These are phyloP conservation scores for Globisporangium polare DNA, from an alignment of 352 stramenopile genomes.

Conservation along the genomic window DNA sequence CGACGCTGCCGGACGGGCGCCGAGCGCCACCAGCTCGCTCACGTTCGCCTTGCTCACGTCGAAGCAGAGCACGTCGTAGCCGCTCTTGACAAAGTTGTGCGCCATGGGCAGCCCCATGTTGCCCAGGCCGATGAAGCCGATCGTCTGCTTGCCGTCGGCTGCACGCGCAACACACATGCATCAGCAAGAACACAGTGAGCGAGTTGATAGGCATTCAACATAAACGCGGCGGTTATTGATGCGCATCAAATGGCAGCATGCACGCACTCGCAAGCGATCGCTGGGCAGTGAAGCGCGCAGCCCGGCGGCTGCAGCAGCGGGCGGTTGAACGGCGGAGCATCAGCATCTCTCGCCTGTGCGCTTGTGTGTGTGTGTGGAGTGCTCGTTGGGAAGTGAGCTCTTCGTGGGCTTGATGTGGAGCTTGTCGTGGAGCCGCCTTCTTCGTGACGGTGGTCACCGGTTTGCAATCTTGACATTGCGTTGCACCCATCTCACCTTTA, in stretches of 20 bases:
- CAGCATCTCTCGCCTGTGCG: background rate
- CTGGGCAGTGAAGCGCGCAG: background rate
- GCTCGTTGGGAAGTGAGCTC: background rate
- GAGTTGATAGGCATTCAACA: background rate
- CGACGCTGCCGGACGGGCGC: constrained; percentile 29
- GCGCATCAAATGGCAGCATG: background rate
- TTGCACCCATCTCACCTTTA: no score
- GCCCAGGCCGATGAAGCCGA: constrained; percentile 90
- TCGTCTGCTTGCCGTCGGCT: constrained; percentile 5
- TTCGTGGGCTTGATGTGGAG: background rate
- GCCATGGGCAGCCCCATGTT: constrained; percentile 93
- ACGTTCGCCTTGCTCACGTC: constrained; percentile 39
- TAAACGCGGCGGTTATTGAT: background rate
- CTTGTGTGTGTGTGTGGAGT: background rate
- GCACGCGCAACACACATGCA: background rate
- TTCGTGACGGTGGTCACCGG: background rate
- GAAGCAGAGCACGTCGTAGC: constrained; percentile 56
- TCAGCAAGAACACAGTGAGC: background rate
- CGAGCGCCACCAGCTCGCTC: constrained; percentile 23
- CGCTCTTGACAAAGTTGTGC: constrained; percentile 79
- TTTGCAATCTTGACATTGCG: background rate
- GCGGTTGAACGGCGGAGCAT: constrained; percentile 1
- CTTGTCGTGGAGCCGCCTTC: background rate
- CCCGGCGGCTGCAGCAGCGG: background rate
- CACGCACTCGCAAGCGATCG: constrained; percentile 11